phyloP scores from a whole-genome alignment of 305 asterid species.

The Ilex paraguariensis region DNA sequence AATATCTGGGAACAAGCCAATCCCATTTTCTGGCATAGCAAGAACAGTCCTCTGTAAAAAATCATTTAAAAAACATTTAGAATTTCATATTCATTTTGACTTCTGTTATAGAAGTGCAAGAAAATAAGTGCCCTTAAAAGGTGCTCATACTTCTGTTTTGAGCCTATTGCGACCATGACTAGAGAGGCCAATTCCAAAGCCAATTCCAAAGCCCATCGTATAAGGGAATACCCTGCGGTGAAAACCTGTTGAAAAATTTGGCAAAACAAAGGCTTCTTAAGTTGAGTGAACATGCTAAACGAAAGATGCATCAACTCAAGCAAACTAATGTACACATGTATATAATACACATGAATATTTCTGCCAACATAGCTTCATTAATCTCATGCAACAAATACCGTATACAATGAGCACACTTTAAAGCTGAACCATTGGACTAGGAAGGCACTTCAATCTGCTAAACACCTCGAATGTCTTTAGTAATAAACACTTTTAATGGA shows the following conservation, averaged over 20 bases:
- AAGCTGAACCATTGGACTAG: too few relatives aligned
- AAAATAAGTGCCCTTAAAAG: conserved; percentile 3
- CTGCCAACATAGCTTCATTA: not conserved
- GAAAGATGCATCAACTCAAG: not conserved
- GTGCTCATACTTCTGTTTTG: conserved; percentile 69
- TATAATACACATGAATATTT: not conserved
- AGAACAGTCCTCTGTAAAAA: conserved; percentile 78
- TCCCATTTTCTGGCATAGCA: conserved; percentile 98
- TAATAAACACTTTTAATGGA: too few relatives aligned
- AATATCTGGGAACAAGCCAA: conserved; percentile 95
- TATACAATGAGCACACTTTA: too few relatives aligned
- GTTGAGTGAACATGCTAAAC: not conserved
- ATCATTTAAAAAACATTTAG: conserved; percentile 13
- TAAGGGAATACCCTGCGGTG: conserved; percentile 84
- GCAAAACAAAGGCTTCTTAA: conserved; percentile 2
- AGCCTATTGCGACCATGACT: conserved; percentile 91
- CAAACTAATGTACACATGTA: not conserved
- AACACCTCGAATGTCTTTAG: too few relatives aligned
- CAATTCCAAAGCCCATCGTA: conserved; percentile 99
- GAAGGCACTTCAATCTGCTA: too few relatives aligned
- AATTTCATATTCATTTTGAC: conserved; percentile 7
- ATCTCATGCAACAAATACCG: not conserved
- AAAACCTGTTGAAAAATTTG: conserved; percentile 53
- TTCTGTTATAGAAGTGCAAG: conserved; percentile 9
- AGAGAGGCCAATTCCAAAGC: conserved; percentile 92